Evolutionary conservation across 805 yeast genomes (phyloP).

Genomic region (Yarrowia osloensis): DNA sequence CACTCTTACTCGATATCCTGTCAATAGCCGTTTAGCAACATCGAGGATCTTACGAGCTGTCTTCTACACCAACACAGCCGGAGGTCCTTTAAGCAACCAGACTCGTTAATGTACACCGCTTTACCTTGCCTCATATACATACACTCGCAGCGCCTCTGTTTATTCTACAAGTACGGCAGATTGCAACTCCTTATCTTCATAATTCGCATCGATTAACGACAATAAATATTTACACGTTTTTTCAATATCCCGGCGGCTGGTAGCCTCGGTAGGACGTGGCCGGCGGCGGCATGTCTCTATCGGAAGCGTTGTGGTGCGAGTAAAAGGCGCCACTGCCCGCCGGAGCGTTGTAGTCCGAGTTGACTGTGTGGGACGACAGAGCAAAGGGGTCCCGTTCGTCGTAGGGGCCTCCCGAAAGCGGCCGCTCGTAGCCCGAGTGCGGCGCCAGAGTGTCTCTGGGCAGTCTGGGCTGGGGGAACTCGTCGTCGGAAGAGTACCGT

Average conservation of each 20-base stretch:
- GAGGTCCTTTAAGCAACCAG: too few species aligned
- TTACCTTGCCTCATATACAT: too few species aligned
- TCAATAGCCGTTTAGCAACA: too few species aligned
- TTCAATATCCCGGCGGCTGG: conserved; percentile 29
- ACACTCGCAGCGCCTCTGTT: too few species aligned
- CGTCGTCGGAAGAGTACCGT: conserved; percentile 25
- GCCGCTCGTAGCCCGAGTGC: conserved; percentile 7
- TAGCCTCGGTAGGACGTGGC: conserved; percentile 25
- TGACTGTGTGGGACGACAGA: conserved; percentile 16
- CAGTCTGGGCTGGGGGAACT: conserved; percentile 20
- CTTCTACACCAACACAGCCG: too few species aligned
- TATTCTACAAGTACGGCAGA: too few species aligned
- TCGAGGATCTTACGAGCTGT: too few species aligned
- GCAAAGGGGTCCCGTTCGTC: conserved; percentile 17
- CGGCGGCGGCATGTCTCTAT: conserved; percentile 6
- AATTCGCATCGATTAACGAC: too few species aligned
- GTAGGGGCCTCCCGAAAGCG: conserved; percentile 6
- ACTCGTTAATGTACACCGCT: too few species aligned
- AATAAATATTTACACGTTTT: conserved; percentile 16
- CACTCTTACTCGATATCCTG: too few species aligned
- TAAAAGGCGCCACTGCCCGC: conserved; percentile 23
- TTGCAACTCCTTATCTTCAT: too few species aligned
- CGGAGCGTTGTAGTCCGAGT: conserved; percentile 2
- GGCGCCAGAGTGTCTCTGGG: conserved; percentile 23
- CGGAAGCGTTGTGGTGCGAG: neutral